A percentile compares a stretch with the other conserved stretches of the same genome.
Conservation (phyloP, 192 early-diverging fungal genomes). For the Chytriomyces hyalinus region DNA sequence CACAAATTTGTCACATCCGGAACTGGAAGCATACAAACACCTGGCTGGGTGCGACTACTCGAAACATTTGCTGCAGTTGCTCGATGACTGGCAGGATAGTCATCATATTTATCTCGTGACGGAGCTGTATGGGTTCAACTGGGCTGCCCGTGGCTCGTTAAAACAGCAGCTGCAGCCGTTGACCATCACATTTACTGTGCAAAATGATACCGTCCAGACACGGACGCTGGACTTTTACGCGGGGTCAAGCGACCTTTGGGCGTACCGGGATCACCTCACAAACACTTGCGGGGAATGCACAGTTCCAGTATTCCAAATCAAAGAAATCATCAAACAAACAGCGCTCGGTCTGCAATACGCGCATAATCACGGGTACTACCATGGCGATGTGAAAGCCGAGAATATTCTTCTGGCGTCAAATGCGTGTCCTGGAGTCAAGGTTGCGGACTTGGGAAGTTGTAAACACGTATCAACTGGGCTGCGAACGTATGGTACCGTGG, state of each 20-base stretch:
- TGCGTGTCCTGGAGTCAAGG: neutral
- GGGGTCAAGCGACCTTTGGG: conserved; percentile 17
- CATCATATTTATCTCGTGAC: conserved; percentile 22
- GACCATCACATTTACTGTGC: neutral
- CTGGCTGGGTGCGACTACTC: neutral
- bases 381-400: conserved; percentile 27
- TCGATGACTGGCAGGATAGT: conserved; percentile 18
- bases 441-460: neutral
- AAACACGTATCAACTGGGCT: neutral
- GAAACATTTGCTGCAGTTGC: neutral
- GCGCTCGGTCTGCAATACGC: conserved; percentile 9
- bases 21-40: neutral
- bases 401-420: conserved; percentile 13
- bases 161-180: neutral
- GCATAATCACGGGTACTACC: conserved; percentile 16
- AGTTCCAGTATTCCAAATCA: neutral
- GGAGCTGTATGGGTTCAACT: conserved; percentile 16
- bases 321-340: conserved; percentile 14
- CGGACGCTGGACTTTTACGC: neutral
- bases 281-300: neutral
- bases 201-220: neutral
- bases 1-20: neutral
- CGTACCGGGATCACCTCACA: neutral
- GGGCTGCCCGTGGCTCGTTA: neutral
- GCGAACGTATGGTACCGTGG: conserved; percentile 21